Evolutionary conservation across 768 basidiomycete species (phyloP), one percentile per base, ranked within the genome.

Genomic region (Aureoboletus auriporus): DNA sequence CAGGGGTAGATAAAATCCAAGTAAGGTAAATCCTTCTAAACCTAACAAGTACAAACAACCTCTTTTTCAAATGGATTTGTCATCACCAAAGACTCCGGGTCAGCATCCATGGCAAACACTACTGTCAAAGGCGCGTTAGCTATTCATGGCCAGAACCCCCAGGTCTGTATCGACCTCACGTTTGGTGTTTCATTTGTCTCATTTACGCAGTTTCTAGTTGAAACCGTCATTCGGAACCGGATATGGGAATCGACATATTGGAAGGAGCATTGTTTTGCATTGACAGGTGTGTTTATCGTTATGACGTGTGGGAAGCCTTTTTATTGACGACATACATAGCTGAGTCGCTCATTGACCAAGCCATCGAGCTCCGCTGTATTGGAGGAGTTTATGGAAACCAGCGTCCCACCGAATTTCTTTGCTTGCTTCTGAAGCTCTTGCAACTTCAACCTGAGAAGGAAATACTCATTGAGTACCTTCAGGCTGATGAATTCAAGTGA

Each of bases 221-320:
- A 98, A 75, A 95, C 91, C 33, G 90, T 97, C 53, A 94, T 98
- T 56, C 84, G 96, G 45, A 90, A 86, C 62, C 82, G 96, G 52
- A 96, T 99, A 52, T 99, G 95, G 75, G 95, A 98, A 67, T 87
- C 89, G 0, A 67, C 76, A 7, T 99, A 82, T 69, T 99, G 95
- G 95, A 99, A 99, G 72, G 95, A 99, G 65, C 92, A 96, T 57
- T 99, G 95, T 64, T 99, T 99, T 64, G 95, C 95, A 17, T 73
- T 99, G 40, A 96, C 92, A 51, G 92, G 93, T 89, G 42, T 43
- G 77, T 68, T 39, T 42, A 12, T 14, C 17, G 34, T 4, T 49
- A 4, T 30, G 42, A 53, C n/a, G 26, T 47, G 33, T 30, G 40
- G 30, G 6, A 43, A 7, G 11, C 20, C 20, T 23, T 23, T 17